These are phyloP conservation scores for Phytophthora uliginosa DNA, from an alignment of 352 stramenopile species.

Conservation along the genomic window DNA sequence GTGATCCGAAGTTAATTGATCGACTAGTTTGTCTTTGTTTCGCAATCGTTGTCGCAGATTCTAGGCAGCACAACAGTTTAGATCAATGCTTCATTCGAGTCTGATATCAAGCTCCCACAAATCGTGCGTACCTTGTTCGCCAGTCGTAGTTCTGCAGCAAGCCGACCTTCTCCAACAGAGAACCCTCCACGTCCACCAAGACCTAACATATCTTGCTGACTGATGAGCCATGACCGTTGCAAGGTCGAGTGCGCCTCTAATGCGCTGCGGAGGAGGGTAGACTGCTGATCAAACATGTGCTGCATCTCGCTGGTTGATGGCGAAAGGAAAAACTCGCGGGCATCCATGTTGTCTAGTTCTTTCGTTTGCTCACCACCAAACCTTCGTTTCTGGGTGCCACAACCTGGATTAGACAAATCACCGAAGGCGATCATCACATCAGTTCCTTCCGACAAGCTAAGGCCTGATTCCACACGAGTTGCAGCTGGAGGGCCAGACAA, in stretches of 20 bases:
- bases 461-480: slow-evolving; percentile 35
- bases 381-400: slow-evolving; percentile 41
- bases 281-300: slow-evolving; percentile 91
- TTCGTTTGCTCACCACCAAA: slow-evolving; percentile 61
- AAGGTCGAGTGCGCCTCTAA: slow-evolving; percentile 82
- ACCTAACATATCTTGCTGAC: slow-evolving; percentile 77
- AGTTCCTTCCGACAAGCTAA: slow-evolving; percentile 81
- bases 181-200: slow-evolving; percentile 61
- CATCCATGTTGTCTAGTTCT: slow-evolving; percentile 67
- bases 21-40: slow-evolving; percentile 88
- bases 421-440: slow-evolving; percentile 82
- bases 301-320: slow-evolving; percentile 91
- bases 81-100: neutral
- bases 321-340: slow-evolving; percentile 82
- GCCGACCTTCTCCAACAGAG: slow-evolving; percentile 83
- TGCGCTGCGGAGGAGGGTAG: slow-evolving; percentile 67
- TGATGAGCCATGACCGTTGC: slow-evolving; percentile 83
- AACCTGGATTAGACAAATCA: slow-evolving; percentile 50
- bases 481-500: slow-evolving; percentile 19
- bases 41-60: slow-evolving; percentile 82
- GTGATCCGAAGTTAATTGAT: slow-evolving; percentile 85
- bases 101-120: neutral
- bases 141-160: slow-evolving; percentile 82
- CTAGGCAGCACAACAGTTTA: slow-evolving; percentile 40
- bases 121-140: slow-evolving; percentile 81